Conservation (phyloP, 2,329 filamentous ascomycete species). For the Ascochyta viciae-villosae region DNA sequence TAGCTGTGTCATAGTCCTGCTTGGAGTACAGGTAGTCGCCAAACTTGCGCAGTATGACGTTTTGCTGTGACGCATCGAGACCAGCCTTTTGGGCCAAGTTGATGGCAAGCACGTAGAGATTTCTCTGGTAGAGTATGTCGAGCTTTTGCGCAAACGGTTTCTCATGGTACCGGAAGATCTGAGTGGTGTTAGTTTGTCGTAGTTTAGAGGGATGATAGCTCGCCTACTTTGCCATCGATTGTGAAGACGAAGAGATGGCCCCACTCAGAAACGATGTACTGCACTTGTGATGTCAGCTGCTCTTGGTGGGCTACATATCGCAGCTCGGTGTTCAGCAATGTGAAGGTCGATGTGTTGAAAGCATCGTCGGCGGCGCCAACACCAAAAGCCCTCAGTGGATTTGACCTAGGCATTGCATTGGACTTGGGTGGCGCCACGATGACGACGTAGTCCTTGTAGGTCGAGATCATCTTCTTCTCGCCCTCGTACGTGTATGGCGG, state of each 20-base stretch:
- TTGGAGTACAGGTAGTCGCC: conserved; percentile 95
- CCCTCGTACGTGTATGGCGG: conserved; percentile 91
- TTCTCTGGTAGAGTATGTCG: conserved; percentile 91
- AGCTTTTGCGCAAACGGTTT: conserved; percentile 89
- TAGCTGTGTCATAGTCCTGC: conserved; percentile 95
- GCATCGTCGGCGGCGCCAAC: conserved; percentile 75
- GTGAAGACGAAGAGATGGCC: conserved; percentile 89
- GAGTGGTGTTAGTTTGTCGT: conserved; percentile 19
- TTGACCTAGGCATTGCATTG: conserved; percentile 60
- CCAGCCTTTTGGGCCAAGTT: conserved; percentile 90
- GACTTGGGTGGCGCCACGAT: conserved; percentile 80
- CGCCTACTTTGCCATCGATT: conserved; percentile 82
- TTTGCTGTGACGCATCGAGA: conserved; percentile 81
- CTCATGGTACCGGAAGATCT: conserved; percentile 89
- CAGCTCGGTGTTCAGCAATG: conserved; percentile 88
- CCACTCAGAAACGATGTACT: conserved; percentile 85
- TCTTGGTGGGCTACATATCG: conserved; percentile 91
- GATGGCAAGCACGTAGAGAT: conserved; percentile 89
- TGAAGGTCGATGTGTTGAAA: conserved; percentile 87
- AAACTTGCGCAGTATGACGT: conserved; percentile 90
- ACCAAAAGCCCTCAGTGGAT: conserved; percentile 76
- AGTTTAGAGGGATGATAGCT: background rate
- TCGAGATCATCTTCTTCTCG: conserved; percentile 80
- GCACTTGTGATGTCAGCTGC: conserved; percentile 79
- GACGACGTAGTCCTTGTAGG: conserved; percentile 85